Base-by-base conservation (phyloP, 2,329 filamentous ascomycete species). In the Talaromyces sp. region DNA sequence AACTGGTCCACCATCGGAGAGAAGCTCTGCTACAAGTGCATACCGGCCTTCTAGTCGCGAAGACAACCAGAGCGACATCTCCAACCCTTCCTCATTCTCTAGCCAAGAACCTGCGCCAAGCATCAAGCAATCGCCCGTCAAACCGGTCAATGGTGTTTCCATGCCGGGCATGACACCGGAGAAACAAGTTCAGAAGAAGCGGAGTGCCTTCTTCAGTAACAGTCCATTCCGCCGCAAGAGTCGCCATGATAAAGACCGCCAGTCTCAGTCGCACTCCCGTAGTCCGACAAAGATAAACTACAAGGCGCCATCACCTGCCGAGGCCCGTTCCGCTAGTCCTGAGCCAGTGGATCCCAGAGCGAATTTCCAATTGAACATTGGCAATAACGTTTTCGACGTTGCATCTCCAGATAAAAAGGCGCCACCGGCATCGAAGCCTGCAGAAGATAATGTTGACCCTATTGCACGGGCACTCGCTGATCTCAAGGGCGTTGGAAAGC, bases 311-410 rank as follows among this genome's bases (percentile, higher is more conserved):
- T 63, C 67, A 44, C 65, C 56, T 51, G 61, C 64, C 47, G 68
- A 68, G 18, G 69, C 67, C 23, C 66, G 62, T n/a, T 69, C 70
- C 51, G 81, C 80, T 59, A 96, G 92, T 69, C 92, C 91, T 3
- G 91, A 96, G 59, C 90, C 90, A 1, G 93, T 95, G 42, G 95
- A 97, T 71, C 93, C 94, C 61, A 89, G 95, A 65, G 92, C 94
- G 44, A 96, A 90, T 73, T 88, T 98, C 69, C 94, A 96, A 64
- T 83, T 99, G 31, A 97, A 97, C 69, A 86, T 99, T 60, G 95
- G 95, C 7, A 92, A 96, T 69, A 99, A 99, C 69, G 92, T 99
- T 10, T 96, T 99, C 70, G 88, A 96, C 61, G 94, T 99, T 9
- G 89, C 90, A 12, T 89, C 89, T 8, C 89, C 91, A 0, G 90